Base-by-base conservation (phyloP, 257 asterid species). In the Galeopsis tetrahit region DNA sequence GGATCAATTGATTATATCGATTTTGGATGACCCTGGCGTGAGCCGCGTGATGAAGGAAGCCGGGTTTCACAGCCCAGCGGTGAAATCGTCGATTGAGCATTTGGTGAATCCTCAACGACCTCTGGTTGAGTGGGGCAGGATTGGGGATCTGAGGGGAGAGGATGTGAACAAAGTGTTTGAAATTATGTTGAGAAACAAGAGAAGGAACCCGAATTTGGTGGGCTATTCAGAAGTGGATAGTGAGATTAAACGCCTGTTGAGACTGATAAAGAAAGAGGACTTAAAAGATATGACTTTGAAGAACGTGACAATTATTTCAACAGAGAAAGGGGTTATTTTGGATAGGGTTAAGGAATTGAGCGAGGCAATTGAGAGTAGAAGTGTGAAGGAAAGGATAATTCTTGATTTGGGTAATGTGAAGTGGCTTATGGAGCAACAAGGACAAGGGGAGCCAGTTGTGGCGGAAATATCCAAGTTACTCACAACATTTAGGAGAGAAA, bases 1-100 rank as follows among this genome's bases (percentile, higher is more conserved):
- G 7, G 95, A 89, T 33, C 98, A 93, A 77, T 51, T 93, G 38
- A 87, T 93, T 14, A 81, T 93, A 2, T 93, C 98, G 60, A 90
- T 93, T 59, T 80, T 93, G 4, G 98, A 93, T 79, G 98, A 93
- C 59, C 98, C 97, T 0, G 86, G 95, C 72, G 98, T 93, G 4
- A 93, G 98, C 74, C 80, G 98, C 13, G 97, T 93, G 33, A 93
- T 93, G 98, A 71, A 93, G 9, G 98, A 93, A 68, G 98, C 98
- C 6, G 85, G 97, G 63, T 93, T 93, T 57, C 89, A 93, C 0
- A 93, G 98, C 82, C 97, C 97, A 0, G 97, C 97, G n/a, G 98
- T 93, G 1, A 93, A 93, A 72, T 84, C 95, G 31, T 81, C 89
- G 3, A 85, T 93, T 15, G 98, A 90, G 57, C 91, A 89, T 10